Conservation (phyloP, 1,139 yeast species). For the Spathaspora jeffriesii region DNA sequence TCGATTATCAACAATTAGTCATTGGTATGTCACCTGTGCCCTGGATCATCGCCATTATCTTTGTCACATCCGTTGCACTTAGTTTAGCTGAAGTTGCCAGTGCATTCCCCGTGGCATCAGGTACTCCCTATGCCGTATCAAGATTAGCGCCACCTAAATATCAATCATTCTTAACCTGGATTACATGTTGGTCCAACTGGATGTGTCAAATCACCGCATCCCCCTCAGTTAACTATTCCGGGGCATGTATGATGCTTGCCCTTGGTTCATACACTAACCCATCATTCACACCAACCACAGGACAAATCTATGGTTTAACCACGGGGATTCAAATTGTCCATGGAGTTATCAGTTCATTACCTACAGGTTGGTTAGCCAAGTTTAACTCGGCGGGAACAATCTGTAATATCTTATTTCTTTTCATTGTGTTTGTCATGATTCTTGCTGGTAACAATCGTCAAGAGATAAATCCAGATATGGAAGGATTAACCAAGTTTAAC, state of each 20-base stretch:
- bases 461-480: slow-evolving; percentile 19
- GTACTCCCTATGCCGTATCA: slow-evolving; percentile 50
- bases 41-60: slow-evolving; percentile 52
- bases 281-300: slow-evolving; percentile 43
- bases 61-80: slow-evolving; percentile 51
- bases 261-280: slow-evolving; percentile 37
- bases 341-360: slow-evolving; percentile 48
- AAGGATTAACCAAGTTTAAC: slow-evolving; percentile 48
- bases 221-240: slow-evolving; percentile 65
- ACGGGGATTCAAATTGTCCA: slow-evolving; percentile 54
- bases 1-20: slow-evolving; percentile 53
- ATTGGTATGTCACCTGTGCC: slow-evolving; percentile 56
- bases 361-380: slow-evolving; percentile 58
- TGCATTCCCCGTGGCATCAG: slow-evolving; percentile 51
- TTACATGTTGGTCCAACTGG: slow-evolving; percentile 60
- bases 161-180: slow-evolving; percentile 58
- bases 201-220: slow-evolving; percentile 42
- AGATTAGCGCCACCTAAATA: slow-evolving; percentile 56
- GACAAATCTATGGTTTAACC: slow-evolving; percentile 53
- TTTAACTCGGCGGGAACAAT: slow-evolving; percentile 56
- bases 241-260: slow-evolving; percentile 63
- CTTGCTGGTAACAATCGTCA: slow-evolving; percentile 53
- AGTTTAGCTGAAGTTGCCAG: slow-evolving; percentile 49
- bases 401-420: slow-evolving; percentile 51
- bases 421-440: slow-evolving; percentile 57